Evolutionary conservation across 495 filamentous ascomycete species (phyloP).

Genomic region (Pyrenula aspistea): DNA sequence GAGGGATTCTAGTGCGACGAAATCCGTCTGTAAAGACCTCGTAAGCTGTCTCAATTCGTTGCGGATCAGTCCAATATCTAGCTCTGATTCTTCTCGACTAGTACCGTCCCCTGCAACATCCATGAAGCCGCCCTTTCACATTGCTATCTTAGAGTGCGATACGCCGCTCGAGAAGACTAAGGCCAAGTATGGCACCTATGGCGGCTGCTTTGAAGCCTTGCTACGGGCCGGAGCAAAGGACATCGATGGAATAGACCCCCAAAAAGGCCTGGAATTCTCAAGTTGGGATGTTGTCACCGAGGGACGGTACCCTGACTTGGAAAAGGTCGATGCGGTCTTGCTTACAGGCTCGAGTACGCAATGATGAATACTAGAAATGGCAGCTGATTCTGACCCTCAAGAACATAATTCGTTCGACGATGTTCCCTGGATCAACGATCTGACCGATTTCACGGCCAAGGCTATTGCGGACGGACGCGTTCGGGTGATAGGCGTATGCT

Average conservation of each 20-base stretch:
- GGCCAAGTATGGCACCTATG: slow-evolving; percentile 58
- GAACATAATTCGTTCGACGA: slow-evolving; percentile 53
- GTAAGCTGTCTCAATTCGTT: too few relatives aligned
- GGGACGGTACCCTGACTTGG: slow-evolving; percentile 51
- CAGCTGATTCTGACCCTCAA: slow-evolving; percentile 11
- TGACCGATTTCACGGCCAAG: slow-evolving; percentile 57
- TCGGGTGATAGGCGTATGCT: slow-evolving; percentile 70
- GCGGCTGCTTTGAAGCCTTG: slow-evolving; percentile 56
- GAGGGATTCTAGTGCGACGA: too few relatives aligned
- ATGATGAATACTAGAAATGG: neutral
- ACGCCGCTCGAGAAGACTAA: slow-evolving; percentile 44
- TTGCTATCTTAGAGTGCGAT: slow-evolving; percentile 79
- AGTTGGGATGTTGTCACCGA: slow-evolving; percentile 53
- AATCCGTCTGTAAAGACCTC: too few relatives aligned
- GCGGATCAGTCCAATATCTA: too few relatives aligned
- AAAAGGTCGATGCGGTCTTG: slow-evolving; percentile 70
- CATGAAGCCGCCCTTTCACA: slow-evolving; percentile 50
- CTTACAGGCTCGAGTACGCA: slow-evolving; percentile 56
- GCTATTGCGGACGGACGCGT: slow-evolving; percentile 47
- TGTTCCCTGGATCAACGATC: slow-evolving; percentile 60
- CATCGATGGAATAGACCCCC: slow-evolving; percentile 21
- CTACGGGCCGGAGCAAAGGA: slow-evolving; percentile 36
- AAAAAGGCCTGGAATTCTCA: slow-evolving; percentile 43
- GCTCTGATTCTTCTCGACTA: too few relatives aligned
- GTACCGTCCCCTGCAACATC: slow-evolving; percentile 2